phyloP scores from a whole-genome alignment of 1,139 yeast genomes.

The Kodamaea anthophila region DNA sequence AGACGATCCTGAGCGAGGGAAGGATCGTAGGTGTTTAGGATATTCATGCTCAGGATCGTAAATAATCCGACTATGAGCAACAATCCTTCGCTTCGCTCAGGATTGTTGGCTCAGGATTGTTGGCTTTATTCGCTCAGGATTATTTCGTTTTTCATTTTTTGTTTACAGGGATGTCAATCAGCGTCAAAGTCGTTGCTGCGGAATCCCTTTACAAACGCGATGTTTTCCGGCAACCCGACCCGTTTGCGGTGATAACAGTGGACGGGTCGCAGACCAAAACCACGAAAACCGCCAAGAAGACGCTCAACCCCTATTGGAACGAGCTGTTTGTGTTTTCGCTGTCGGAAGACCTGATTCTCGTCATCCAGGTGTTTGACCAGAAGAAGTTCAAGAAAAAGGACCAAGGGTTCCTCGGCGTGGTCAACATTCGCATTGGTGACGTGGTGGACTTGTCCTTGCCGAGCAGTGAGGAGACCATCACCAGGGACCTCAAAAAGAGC shows the following conservation, averaged over 20 bases:
- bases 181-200: slow-evolving; percentile 87
- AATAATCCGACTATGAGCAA: too few species aligned
- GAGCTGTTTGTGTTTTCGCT: slow-evolving; percentile 78
- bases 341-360: slow-evolving; percentile 77
- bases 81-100: too few species aligned
- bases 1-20: too few species aligned
- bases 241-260: slow-evolving; percentile 93
- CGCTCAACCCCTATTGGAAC: slow-evolving; percentile 97
- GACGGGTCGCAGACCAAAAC: slow-evolving; percentile 96
- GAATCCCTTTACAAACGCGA: slow-evolving; percentile 94
- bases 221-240: slow-evolving; percentile 93
- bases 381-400: slow-evolving; percentile 96
- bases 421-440: slow-evolving; percentile 85
- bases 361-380: slow-evolving; percentile 93
- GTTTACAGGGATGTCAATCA: too few species aligned
- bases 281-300: slow-evolving; percentile 88
- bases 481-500: slow-evolving; percentile 86
- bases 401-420: slow-evolving; percentile 97
- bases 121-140: too few species aligned
- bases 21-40: too few species aligned
- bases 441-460: slow-evolving; percentile 65
- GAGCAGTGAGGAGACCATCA: slow-evolving; percentile 75
- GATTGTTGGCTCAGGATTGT: too few species aligned
- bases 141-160: too few species aligned
- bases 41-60: too few species aligned